Percentiles rank a stretch among this genome's conserved stretches.
phyloP scores from a whole-genome alignment of 768 basidiomycete genomes.

The Obba rivulosa region DNA sequence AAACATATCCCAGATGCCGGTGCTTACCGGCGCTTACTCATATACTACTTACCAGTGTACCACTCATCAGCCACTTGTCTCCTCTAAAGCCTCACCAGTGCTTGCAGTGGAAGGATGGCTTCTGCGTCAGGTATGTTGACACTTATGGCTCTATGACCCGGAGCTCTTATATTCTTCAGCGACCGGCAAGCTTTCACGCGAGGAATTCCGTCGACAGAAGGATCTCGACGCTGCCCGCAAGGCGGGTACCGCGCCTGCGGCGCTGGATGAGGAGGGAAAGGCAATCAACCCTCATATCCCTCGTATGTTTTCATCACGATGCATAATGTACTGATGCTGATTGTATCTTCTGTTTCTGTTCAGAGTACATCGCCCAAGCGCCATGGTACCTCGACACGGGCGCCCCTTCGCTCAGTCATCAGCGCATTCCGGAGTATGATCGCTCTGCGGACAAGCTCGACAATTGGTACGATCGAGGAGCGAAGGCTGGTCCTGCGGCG shows the following conservation, averaged over 20 bases:
- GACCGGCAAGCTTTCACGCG: constrained; percentile 83
- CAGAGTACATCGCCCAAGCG: constrained; percentile 97
- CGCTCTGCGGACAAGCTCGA: constrained; percentile 65
- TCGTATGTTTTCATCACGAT: constrained; percentile 46
- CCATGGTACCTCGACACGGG: constrained; percentile 99
- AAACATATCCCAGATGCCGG: background rate
- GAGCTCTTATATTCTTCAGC: constrained; percentile 23
- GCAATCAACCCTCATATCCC: constrained; percentile 99
- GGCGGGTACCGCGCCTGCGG: constrained; percentile 96
- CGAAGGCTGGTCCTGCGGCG: constrained; percentile 81
- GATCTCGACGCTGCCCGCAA: constrained; percentile 98
- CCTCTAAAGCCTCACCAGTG: background rate
- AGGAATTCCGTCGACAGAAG: constrained; percentile 93
- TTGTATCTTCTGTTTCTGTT: background rate
- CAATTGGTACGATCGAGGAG: constrained; percentile 88
- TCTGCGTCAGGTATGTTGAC: constrained; percentile 12
- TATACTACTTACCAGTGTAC: no score
- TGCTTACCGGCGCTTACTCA: constrained; percentile 4
- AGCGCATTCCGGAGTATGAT: constrained; percentile 70
- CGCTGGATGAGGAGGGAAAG: constrained; percentile 89
- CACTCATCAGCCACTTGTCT: background rate
- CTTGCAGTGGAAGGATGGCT: constrained; percentile 2
- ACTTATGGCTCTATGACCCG: background rate
- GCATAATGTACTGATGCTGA: background rate
- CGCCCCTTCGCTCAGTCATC: constrained; percentile 89